phyloP scores from a whole-genome alignment of 2,329 filamentous ascomycete genomes.

The Dactylellina drechsleri region DNA sequence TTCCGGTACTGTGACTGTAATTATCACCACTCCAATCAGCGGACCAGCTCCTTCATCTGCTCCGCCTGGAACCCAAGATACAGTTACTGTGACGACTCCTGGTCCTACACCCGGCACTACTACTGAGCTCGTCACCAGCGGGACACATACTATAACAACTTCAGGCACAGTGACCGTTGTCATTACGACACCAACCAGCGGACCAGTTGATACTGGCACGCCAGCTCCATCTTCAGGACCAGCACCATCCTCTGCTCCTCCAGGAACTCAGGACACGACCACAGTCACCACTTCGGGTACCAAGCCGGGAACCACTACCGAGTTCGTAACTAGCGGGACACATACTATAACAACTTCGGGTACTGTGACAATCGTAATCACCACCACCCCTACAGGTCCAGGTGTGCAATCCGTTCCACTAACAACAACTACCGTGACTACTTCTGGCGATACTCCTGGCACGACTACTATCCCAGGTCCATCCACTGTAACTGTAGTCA shows the following conservation, averaged over 20 bases:
- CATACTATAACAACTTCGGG: neutral
- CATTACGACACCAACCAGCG: neutral
- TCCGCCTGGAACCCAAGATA: neutral
- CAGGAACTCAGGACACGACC: neutral
- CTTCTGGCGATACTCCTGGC: neutral
- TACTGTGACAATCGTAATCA: neutral
- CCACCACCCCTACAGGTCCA: neutral
- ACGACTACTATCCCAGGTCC: neutral
- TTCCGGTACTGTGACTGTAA: neutral
- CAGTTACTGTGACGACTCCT: neutral
- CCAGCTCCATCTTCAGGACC: neutral
- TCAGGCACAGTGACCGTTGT: too few relatives aligned
- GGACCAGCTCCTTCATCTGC: neutral
- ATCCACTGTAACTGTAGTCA: conserved; percentile 6
- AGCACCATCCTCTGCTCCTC: too few relatives aligned
- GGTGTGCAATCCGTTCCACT: neutral
- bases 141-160: too few relatives aligned
- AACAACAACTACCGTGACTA: neutral
- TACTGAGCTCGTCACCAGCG: neutral
- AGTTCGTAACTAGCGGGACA: too few relatives aligned
- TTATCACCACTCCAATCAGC: neutral
- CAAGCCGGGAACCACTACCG: neutral
- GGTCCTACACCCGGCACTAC: neutral
- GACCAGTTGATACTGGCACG: neutral
- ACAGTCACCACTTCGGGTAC: neutral